Conservation (phyloP, 805 yeast genomes). For the Lipomyces lipofer region DNA sequence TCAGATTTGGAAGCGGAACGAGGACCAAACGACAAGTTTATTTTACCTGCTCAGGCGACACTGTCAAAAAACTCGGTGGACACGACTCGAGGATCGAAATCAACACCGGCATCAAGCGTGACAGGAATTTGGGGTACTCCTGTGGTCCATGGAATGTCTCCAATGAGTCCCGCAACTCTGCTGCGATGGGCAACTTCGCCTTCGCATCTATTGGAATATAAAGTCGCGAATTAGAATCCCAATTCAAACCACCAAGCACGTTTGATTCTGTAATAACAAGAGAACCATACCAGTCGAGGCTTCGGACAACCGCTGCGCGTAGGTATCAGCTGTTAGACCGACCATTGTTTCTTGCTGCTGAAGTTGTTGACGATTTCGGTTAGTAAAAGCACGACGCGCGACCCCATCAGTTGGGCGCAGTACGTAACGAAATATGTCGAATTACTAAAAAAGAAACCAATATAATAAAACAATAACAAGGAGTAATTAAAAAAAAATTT, state of each 20-base stretch:
- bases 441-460: no score
- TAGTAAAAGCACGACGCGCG: no score
- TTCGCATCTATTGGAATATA: slow-evolving; percentile 48
- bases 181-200: slow-evolving; percentile 64
- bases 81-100: slow-evolving; percentile 60
- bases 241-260: background rate
- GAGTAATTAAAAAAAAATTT: no score
- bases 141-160: slow-evolving; percentile 79
- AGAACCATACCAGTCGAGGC: slow-evolving; percentile 20
- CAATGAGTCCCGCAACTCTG: slow-evolving; percentile 82
- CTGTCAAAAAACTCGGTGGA: slow-evolving; percentile 68
- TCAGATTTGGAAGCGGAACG: background rate
- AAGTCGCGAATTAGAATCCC: background rate
- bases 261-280: background rate
- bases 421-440: no score
- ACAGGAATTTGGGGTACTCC: slow-evolving; percentile 77
- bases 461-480: no score
- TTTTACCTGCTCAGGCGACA: slow-evolving; percentile 57
- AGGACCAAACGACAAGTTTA: slow-evolving; percentile 1
- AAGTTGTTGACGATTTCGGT: no score
- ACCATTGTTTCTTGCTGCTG: slow-evolving; percentile 21
- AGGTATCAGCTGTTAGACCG: slow-evolving; percentile 23
- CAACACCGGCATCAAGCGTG: slow-evolving; percentile 69
- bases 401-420: no score
- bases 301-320: slow-evolving; percentile 28